A percentile compares a stretch with the other conserved stretches of the same genome.
Evolutionary conservation across 352 stramenopile genomes (phyloP).

Genomic region (Pilasporangium apinafurcum): DNA sequence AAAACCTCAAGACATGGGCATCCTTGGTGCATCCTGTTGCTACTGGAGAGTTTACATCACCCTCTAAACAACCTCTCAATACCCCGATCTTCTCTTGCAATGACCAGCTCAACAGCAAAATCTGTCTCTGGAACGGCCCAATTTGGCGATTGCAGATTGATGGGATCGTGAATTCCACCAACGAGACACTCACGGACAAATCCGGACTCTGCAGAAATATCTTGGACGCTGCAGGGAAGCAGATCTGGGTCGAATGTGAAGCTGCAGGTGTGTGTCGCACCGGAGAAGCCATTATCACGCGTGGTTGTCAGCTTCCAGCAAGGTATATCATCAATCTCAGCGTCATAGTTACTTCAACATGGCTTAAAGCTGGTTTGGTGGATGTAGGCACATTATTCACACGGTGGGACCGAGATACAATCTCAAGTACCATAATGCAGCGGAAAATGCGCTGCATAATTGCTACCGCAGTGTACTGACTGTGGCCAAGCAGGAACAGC

Average conservation of each 20-base stretch:
- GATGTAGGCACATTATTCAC: conserved; percentile 49
- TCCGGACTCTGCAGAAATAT: conserved; percentile 55
- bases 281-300: conserved; percentile 77
- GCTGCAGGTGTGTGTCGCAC: conserved; percentile 60
- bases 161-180: conserved; percentile 77
- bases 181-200: conserved; percentile 60
- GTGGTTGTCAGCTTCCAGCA: conserved; percentile 63
- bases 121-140: conserved; percentile 50
- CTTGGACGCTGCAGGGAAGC: conserved; percentile 55
- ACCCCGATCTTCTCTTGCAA: conserved; percentile 12
- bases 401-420: conserved; percentile 85
- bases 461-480: conserved; percentile 68
- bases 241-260: conserved; percentile 72
- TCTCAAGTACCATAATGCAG: conserved; percentile 63
- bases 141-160: conserved; percentile 55
- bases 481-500: conserved; percentile 52
- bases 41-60: conserved; percentile 1
- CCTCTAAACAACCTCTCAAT: no score
- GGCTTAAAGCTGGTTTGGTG: not conserved
- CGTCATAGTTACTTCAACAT: no score
- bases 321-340: conserved; percentile 36
- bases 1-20: no score
- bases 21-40: conserved; percentile 3
- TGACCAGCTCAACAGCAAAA: conserved; percentile 29
- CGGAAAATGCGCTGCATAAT: conserved; percentile 76